Evolutionary conservation across 768 basidiomycete genomes (phyloP).

Genomic region (Mycena rebaudengoi): DNA sequence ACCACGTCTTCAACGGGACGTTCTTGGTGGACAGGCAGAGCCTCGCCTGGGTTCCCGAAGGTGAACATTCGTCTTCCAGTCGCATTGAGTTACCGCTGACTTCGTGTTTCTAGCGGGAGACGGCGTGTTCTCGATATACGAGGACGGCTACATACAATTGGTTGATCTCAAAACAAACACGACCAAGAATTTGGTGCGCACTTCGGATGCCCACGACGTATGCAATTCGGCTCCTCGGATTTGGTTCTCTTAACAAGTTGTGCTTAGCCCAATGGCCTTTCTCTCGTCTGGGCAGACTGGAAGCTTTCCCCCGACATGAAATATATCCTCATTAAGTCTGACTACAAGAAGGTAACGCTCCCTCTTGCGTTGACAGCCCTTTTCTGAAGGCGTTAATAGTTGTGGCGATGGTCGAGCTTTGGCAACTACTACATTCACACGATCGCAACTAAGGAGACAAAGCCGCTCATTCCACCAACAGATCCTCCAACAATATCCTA

Average conservation of each 20-base stretch:
- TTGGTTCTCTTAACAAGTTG: constrained; percentile 6
- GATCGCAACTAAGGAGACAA: constrained; percentile 71
- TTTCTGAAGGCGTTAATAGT: constrained; percentile 51
- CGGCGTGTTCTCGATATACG: constrained; percentile 81
- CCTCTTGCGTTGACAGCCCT: neutral
- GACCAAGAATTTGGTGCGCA: constrained; percentile 67
- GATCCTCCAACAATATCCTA: constrained; percentile 78
- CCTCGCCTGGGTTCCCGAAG: constrained; percentile 93
- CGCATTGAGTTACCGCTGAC: neutral
- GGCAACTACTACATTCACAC: constrained; percentile 95
- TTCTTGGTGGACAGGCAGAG: constrained; percentile 58
- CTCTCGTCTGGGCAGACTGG: constrained; percentile 68
- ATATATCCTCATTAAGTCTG: constrained; percentile 83
- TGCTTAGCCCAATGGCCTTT: constrained; percentile 65
- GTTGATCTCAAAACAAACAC: constrained; percentile 82
- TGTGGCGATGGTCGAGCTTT: constrained; percentile 94
- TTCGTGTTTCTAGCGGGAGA: constrained; percentile 83
- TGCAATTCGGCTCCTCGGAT: constrained; percentile 22
- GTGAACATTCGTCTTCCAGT: constrained; percentile 56
- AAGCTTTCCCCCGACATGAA: constrained; percentile 91
- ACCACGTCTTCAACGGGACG: constrained; percentile 93
- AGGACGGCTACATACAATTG: constrained; percentile 75
- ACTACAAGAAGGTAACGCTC: constrained; percentile 69
- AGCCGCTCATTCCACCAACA: constrained; percentile 73
- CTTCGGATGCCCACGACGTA: constrained; percentile 72